Base-by-base conservation (phyloP, 75 land plant genomes). In the Pinus tabuliformis region DNA sequence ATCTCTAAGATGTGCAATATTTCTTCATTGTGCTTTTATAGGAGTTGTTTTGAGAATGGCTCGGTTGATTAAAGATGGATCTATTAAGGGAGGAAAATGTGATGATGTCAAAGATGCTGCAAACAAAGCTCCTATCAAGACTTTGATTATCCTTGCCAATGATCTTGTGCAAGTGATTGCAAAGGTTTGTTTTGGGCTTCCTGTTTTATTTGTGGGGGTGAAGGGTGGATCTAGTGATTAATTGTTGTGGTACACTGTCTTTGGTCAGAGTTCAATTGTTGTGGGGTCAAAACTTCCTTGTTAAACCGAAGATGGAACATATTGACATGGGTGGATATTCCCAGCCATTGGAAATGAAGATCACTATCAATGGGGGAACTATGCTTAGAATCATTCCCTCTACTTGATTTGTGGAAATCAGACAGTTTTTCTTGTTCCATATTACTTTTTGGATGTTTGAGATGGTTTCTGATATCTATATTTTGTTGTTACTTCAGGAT, bases 131-230 rank as follows among this genome's bases (percentile, higher is more conserved):
- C 92, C 94, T 12, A 73, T 76, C 33, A 91, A 86, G 77, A 85
- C 83, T n/a, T 74, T 88, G 61, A 81, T 96, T 39, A 93, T 96
- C 71, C 87, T 89, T 66, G 88, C 89, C 49, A 88, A 82, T 76
- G 99, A 96, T 74, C 89, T 96, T 79, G 92, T 96, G 59, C 97
- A 96, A 86, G 86, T 96, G 73, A 79, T 88, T 30, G 99, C 99
- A 20, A 96, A 93, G 97, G 99, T 91, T 78, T 58, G 56, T 59
- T 58, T 72, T 56, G 58, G 54, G 5, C 4, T 59, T 62, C 20
- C 45, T 37, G 5, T 45, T 75, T 75, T 28, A 57, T n/a, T 58
- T 58, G 62, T n/a, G 17, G 39, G 68, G 18, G 33, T 36, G 20
- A 36, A 26, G 68, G 18, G 33, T 36, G 20, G 68, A 26, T 63